Conservation (phyloP, 176 grass and related monocot genomes). For the Thinopyrum elongatum region DNA sequence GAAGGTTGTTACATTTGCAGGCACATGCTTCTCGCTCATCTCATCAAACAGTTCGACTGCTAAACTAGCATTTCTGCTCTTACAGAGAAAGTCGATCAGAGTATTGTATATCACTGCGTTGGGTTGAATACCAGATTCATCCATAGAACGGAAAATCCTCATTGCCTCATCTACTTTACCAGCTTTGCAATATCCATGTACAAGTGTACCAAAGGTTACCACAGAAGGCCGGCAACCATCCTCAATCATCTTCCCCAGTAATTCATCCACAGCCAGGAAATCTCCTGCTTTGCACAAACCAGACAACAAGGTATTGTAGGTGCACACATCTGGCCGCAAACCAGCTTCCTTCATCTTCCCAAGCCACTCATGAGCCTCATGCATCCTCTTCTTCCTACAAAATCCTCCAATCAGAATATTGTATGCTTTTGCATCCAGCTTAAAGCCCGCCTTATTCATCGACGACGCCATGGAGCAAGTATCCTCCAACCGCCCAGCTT, state of each 20-base stretch:
- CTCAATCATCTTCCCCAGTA: conserved; percentile 64
- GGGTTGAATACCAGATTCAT: conserved; percentile 29
- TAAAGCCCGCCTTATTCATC: conserved; percentile 67
- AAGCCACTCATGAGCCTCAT: conserved; percentile 45
- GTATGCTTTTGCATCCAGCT: conserved; percentile 60
- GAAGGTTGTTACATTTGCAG: conserved; percentile 55
- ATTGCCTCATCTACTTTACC: conserved; percentile 58
- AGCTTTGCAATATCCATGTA: conserved; percentile 82
- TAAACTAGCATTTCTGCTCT: conserved; percentile 34
- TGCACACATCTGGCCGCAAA: conserved; percentile 60
- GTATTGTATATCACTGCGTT: conserved; percentile 70
- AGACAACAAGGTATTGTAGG: conserved; percentile 76
- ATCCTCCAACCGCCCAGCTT: conserved; percentile 55
- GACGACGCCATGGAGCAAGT: conserved; percentile 36
- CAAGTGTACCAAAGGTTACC: conserved; percentile 70
- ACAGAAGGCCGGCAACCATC: conserved; percentile 57
- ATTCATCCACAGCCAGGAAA: conserved; percentile 48
- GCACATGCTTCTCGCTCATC: conserved; percentile 56
- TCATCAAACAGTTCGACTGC: conserved; percentile 54
- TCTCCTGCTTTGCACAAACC: conserved; percentile 53
- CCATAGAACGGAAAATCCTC: conserved; percentile 62
- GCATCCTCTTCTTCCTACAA: conserved; percentile 65
- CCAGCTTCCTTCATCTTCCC: conserved; percentile 52
- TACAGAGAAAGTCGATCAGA: conserved; percentile 64
- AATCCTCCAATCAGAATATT: conserved; percentile 74